Evolutionary conservation across 495 filamentous ascomycete species (phyloP).

Genomic region (Neurospora tetraspora): DNA sequence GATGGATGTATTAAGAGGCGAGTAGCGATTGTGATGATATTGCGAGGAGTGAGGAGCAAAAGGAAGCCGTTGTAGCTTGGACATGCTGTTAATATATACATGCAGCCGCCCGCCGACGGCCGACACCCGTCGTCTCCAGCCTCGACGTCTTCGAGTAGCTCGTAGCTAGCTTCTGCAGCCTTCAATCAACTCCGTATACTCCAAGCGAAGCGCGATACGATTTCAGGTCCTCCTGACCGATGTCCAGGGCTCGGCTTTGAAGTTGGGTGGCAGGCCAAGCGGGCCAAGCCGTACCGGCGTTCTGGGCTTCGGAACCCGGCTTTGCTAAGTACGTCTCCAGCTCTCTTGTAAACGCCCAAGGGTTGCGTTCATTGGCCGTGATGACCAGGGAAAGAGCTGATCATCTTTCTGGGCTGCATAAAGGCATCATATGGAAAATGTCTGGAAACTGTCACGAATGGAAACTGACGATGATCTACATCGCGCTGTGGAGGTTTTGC

Average conservation of each 20-base stretch:
- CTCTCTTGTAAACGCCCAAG: not conserved
- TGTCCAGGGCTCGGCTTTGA: not conserved
- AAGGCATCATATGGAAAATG: not conserved
- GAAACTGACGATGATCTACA: not conserved
- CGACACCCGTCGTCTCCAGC: not conserved
- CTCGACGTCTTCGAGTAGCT: not conserved
- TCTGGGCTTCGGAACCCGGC: not conserved
- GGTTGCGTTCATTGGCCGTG: not conserved
- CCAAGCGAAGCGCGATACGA: not conserved
- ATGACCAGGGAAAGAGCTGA: not conserved
- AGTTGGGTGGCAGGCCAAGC: not conserved
- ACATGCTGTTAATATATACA: not conserved
- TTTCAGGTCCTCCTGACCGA: not conserved
- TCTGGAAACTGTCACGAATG: not conserved
- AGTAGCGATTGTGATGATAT: not conserved
- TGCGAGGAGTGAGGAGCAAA: not conserved
- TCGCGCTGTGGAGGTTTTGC: not conserved
- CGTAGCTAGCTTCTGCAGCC: not conserved
- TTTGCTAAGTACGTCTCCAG: no score
- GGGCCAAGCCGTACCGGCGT: not conserved
- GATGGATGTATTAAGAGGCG: not conserved
- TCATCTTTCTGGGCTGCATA: not conserved
- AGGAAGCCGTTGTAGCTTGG: not conserved
- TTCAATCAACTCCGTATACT: not conserved
- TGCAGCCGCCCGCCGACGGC: not conserved